Base-by-base conservation (phyloP, 192 early-diverging fungal genomes). In the Coemansia interrupta region DNA sequence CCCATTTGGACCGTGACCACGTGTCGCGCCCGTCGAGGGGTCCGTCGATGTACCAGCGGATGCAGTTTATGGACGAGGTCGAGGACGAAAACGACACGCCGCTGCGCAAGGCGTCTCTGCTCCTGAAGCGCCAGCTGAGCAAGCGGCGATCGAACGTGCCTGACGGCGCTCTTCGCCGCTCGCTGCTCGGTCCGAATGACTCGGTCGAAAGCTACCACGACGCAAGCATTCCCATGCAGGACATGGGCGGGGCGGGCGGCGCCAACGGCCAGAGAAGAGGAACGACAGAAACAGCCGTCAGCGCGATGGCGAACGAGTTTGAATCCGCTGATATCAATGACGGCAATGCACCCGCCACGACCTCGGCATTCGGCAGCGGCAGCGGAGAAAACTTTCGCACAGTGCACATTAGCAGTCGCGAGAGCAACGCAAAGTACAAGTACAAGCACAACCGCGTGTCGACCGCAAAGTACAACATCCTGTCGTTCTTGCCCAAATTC, bases 401-500 rank as follows among this genome's bases (percentile, higher is more conserved):
- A 49, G 93, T 99, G 56, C 86, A 95, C 72, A 80, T 99, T 32
- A 94, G 97, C 80, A 90, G 95, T 46, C 63, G 84, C 4, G 76
- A 83, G 43, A 81, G 85, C 56, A 99, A 99, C 61, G 74, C 69
- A 9, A 80, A 86, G 46, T 77, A 80, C 68, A 92, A 90, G 71
- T 99, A 86, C 61, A 77, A 95, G 26, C 90, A 95, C 78, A 99
- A 99, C 70, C 74, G 83, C 19, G 89, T 99, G 52, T 92, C 90
- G 30, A 98, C 97, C 10, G 90, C 91, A 59, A 99, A 99, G 78
- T 99, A 99, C 83, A 96, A 90, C 64, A 44, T 86, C 26, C 58
- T 89, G n/a, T 92, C 94, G 11, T 99, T 99, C 59, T 48, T 98
- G 44, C 91, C 91, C 56, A 95, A 92, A 81, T 98, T 98, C 67